These are phyloP conservation scores for Ramaria rubella DNA, from an alignment of 768 basidiomycete genomes.

Conservation along the genomic window DNA sequence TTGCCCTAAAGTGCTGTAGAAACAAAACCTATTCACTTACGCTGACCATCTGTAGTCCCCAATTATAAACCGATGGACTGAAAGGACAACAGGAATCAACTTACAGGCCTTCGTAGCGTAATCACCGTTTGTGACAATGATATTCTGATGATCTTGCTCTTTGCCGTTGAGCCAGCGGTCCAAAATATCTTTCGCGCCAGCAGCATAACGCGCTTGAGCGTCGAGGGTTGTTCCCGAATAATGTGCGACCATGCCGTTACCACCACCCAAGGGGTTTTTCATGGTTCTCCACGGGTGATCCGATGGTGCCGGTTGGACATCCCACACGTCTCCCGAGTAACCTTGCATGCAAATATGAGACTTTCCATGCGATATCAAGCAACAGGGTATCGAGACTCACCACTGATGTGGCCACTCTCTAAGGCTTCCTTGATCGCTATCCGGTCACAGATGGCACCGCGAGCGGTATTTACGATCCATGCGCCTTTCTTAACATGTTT, in stretches of 20 bases:
- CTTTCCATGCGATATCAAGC: neutral
- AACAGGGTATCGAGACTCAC: slow-evolving; percentile 19
- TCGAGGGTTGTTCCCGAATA: slow-evolving; percentile 88
- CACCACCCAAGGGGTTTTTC: slow-evolving; percentile 75
- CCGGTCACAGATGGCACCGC: slow-evolving; percentile 85
- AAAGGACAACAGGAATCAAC: slow-evolving; percentile 10
- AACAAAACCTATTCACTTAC: slow-evolving; percentile 15
- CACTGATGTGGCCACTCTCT: slow-evolving; percentile 66
- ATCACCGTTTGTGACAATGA: slow-evolving; percentile 70
- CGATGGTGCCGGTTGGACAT: slow-evolving; percentile 78
- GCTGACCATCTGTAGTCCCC: slow-evolving; percentile 41
- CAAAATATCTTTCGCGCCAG: slow-evolving; percentile 62
- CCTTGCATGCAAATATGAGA: slow-evolving; percentile 10
- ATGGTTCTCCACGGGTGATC: slow-evolving; percentile 83
- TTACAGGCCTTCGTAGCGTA: slow-evolving; percentile 36
- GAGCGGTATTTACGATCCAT: slow-evolving; percentile 90
- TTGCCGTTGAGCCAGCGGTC: slow-evolving; percentile 59
- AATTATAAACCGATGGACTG: neutral
- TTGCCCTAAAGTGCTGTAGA: neutral
- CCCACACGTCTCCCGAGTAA: slow-evolving; percentile 66
- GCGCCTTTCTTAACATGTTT: slow-evolving; percentile 88
- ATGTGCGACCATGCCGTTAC: slow-evolving; percentile 87
- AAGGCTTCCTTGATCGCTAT: slow-evolving; percentile 74
- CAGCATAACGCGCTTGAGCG: slow-evolving; percentile 81
- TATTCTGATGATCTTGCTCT: slow-evolving; percentile 67